Evolutionary conservation across 1,139 yeast genomes (phyloP), one percentile per base, ranked within the genome.

Genomic region (Sugiyamaella xylanicola): DNA sequence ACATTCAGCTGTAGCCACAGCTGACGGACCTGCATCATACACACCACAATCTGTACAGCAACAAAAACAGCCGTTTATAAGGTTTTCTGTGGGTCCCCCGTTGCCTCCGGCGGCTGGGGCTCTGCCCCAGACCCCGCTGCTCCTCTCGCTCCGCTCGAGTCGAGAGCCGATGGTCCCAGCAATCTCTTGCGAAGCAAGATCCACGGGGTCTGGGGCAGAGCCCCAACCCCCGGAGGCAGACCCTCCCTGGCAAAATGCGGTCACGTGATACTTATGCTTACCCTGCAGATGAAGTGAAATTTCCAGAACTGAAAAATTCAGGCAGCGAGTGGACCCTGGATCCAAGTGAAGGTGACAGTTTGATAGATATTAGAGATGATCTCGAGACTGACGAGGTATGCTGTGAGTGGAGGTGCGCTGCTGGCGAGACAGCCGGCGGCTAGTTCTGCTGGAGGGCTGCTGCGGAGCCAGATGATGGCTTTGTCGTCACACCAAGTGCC

Each of bases 291-390:
- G 46, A 21, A 20, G 29, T 27, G 47, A 21, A 27, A 27, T 43
- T 43, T 43, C 46, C 19, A 13, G 37, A 15, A 22, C 35, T 42
- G 46, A 42, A 42, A 42, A 42, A 42, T 42, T 42, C 46, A 21
- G 20, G 44, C 19, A 13, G 27, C 20, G 20, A 13, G 13, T 37
- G 42, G 16, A 16, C 42, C 22, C 4, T 20, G 37, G 37, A 32
- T 20, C 44, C n/a, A 9, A n/a, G n/a, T n/a, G n/a, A n/a, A n/a
- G n/a, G n/a, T n/a, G n/a, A n/a, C n/a, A n/a, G n/a, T 8, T 8
- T n/a, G 22, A 9, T 7, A 7, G 22, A 20, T 5, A 20, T 8
- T 11, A 32, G 19, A 32, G 35, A 45, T 45, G 48, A 29, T 29
- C 22, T 45, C 40, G 21, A 46, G 50, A 46, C 25, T 46, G 11